A percentile compares a stretch with the other conserved stretches of the same genome.
Conservation (phyloP, 169 alveolate genomes). For the Cystoisospora suis region DNA sequence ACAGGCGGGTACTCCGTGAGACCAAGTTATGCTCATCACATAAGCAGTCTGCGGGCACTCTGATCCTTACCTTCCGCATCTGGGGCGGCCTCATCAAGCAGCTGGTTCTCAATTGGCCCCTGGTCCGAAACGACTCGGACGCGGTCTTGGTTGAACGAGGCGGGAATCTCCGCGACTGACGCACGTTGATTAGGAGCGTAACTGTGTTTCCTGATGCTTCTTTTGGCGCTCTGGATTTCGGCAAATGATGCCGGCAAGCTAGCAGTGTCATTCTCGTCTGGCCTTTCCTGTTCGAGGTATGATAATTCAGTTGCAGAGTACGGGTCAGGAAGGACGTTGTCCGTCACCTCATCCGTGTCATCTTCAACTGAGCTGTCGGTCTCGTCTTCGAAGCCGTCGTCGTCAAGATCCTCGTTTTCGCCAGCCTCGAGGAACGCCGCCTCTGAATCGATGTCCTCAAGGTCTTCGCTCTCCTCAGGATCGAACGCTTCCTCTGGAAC, state of each 20-base stretch:
- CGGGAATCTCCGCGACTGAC: not conserved
- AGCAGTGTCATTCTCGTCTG: not conserved
- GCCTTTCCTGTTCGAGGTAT: not conserved
- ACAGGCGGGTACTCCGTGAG: no score
- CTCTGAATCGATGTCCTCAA: not conserved
- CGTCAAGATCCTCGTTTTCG: not conserved
- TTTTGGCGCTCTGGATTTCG: not conserved
- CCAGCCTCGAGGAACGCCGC: not conserved
- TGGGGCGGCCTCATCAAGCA: not conserved
- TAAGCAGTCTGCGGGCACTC: not conserved
- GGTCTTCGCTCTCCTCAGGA: no score
- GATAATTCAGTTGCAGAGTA: not conserved
- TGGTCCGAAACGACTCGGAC: not conserved
- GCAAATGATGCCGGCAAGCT: not conserved
- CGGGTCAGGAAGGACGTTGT: not conserved
- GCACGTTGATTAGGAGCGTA: not conserved
- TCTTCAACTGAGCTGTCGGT: not conserved
- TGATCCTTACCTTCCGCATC: not conserved
- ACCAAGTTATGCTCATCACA: no score
- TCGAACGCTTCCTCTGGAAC: no score
- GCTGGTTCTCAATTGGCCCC: not conserved
- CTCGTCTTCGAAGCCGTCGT: not conserved
- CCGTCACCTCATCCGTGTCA: not conserved
- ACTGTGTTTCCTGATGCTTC: not conserved
- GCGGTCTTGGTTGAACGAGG: constrained; percentile 11